Percentiles rank a stretch among this genome's conserved stretches.
phyloP scores from a whole-genome alignment of 257 asterid genomes.

The Solanum ahanhuiri region DNA sequence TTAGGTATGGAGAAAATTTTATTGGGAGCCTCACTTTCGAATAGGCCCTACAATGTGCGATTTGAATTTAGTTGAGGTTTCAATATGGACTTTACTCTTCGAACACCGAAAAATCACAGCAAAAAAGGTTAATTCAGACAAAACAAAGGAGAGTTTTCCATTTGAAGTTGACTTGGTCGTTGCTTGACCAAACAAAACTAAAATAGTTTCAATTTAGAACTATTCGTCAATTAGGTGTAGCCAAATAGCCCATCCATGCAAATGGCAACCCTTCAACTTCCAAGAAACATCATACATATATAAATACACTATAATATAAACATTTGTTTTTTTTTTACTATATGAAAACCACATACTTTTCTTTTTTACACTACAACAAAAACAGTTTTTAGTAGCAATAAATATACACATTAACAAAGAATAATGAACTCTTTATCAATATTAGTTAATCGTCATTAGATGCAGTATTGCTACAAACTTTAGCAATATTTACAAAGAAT shows the following conservation, averaged over 20 bases:
- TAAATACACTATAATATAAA: too few species aligned
- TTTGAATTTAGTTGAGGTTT: too few species aligned
- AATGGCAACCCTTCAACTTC: background rate
- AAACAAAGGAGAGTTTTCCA: background rate
- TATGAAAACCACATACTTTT: background rate
- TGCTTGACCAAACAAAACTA: background rate
- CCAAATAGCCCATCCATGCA: background rate
- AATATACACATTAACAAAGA: too few species aligned
- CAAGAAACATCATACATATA: too few species aligned
- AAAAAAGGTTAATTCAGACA: background rate
- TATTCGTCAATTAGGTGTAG: background rate
- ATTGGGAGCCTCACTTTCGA: background rate
- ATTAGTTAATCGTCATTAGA: background rate
- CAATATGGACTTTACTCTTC: fast-evolving
- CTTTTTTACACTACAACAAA: background rate
- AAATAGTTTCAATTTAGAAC: background rate
- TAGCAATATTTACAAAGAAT: too few species aligned
- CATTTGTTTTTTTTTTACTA: background rate
- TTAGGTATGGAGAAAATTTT: background rate
- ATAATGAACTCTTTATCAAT: too few species aligned
- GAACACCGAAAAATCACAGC: too few species aligned
- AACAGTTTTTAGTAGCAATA: too few species aligned
- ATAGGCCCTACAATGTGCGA: too few species aligned
- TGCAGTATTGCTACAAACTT: background rate
- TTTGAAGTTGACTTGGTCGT: background rate